Evolutionary conservation across 768 basidiomycete species (phyloP).

Genomic region (Pleurotus tuoliensis): DNA sequence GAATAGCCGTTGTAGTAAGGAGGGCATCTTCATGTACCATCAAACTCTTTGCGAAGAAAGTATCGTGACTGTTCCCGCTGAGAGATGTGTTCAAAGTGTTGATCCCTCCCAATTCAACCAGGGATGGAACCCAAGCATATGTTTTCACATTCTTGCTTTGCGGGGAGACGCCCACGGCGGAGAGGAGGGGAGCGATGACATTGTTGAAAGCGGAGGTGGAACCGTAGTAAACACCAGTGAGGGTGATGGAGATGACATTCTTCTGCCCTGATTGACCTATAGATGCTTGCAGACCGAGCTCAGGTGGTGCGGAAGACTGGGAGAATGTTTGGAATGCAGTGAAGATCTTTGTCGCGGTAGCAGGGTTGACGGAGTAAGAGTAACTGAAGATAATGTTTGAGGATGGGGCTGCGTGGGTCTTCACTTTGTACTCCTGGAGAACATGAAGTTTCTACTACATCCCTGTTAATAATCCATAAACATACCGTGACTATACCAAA

Average conservation of each 20-base stretch:
- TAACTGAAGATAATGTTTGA: constrained; percentile 36
- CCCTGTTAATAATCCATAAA: neutral
- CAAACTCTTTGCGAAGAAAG: constrained; percentile 41
- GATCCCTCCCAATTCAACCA: constrained; percentile 23
- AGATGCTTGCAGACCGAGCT: constrained; percentile 27
- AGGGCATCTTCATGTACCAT: constrained; percentile 34
- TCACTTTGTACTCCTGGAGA: constrained; percentile 1
- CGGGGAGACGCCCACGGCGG: constrained; percentile 20
- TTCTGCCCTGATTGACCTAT: constrained; percentile 2
- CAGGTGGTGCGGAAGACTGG: constrained; percentile 26
- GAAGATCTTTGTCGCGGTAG: constrained; percentile 28
- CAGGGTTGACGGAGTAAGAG: constrained; percentile 30
- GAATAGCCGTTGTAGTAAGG: constrained; percentile 26
- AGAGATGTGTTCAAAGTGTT: constrained; percentile 24
- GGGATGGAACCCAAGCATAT: constrained; percentile 31
- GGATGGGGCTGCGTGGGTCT: constrained; percentile 33
- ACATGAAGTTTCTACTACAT: neutral
- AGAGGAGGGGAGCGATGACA: constrained; percentile 30
- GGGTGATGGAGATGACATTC: constrained; percentile 23
- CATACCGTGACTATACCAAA: constrained; percentile 34
- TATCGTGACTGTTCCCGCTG: constrained; percentile 28
- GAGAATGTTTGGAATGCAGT: constrained; percentile 31
- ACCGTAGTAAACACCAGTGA: constrained; percentile 37
- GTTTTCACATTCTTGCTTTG: constrained; percentile 19
- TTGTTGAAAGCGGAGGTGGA: constrained; percentile 22